These are phyloP conservation scores for Stylosanthes scabra DNA, from an alignment of 331 rosid genomes.

Conservation along the genomic window DNA sequence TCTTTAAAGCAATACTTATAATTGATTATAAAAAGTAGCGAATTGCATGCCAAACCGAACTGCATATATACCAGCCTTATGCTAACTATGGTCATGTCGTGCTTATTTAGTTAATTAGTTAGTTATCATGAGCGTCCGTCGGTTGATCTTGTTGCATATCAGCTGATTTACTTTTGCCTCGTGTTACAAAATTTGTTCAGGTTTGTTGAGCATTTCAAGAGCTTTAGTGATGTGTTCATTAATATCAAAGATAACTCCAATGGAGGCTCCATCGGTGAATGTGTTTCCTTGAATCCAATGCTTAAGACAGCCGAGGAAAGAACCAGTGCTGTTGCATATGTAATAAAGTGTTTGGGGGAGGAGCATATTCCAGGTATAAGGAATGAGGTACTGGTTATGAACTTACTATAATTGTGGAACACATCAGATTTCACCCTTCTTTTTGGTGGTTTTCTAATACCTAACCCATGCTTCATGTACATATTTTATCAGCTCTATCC, in stretches of 20 bases:
- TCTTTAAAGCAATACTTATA: too few relatives aligned
- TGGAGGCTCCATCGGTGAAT: conserved; percentile 36
- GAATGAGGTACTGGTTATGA: conserved; percentile 71
- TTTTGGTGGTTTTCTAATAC: conserved; percentile 16
- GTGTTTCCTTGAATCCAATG: conserved; percentile 63
- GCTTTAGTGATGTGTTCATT: conserved; percentile 63
- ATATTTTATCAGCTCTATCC: conserved; percentile 69
- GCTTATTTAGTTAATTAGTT: background rate
- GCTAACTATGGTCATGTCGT: background rate
- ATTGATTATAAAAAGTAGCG: too few relatives aligned
- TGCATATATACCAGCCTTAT: too few relatives aligned
- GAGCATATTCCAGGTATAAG: conserved; percentile 80
- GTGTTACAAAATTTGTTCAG: conserved; percentile 48
- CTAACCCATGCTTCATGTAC: conserved; percentile 20
- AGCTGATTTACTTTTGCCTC: conserved; percentile 6
- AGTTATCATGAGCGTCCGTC: conserved; percentile 1
- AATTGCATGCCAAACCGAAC: too few relatives aligned
- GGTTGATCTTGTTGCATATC: conserved; percentile 22
- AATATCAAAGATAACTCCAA: conserved; percentile 48
- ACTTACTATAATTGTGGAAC: background rate
- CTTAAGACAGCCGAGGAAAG: conserved; percentile 65
- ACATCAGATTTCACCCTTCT: background rate
- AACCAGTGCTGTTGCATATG: conserved; percentile 73
- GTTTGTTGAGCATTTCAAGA: conserved; percentile 69
- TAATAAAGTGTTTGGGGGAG: conserved; percentile 67